Conservation (phyloP, 2,329 filamentous ascomycete genomes). For the Talaromyces islandicus region DNA sequence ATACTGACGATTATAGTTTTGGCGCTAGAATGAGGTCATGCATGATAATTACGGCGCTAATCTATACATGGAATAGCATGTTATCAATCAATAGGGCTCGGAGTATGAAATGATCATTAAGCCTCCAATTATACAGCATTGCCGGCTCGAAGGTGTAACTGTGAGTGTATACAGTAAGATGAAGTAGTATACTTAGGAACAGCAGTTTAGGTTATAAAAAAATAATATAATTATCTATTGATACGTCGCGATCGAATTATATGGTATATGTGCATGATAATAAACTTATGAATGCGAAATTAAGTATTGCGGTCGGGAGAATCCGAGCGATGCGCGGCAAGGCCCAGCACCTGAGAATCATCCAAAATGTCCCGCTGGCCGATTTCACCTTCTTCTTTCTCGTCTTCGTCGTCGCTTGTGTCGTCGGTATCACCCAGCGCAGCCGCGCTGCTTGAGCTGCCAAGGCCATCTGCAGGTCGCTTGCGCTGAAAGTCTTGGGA, state of each 20-base stretch:
- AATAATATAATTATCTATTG: neutral
- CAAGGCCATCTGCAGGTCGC: slow-evolving; percentile 46
- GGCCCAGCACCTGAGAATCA: slow-evolving; percentile 3
- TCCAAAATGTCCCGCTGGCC: neutral
- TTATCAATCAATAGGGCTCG: too few relatives aligned
- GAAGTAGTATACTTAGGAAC: too few relatives aligned
- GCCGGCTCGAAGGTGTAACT: too few relatives aligned
- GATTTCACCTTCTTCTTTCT: slow-evolving; percentile 25
- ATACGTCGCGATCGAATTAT: neutral
- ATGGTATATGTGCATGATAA: slow-evolving; percentile 2
- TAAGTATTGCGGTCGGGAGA: neutral
- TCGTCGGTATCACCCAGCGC: slow-evolving; percentile 34
- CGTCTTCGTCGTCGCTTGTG: slow-evolving; percentile 30
- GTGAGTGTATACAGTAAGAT: too few relatives aligned
- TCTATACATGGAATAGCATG: too few relatives aligned
- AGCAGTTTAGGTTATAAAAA: too few relatives aligned
- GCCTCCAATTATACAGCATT: too few relatives aligned
- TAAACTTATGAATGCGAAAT: neutral
- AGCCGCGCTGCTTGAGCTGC: slow-evolving; percentile 26
- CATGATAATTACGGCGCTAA: neutral
- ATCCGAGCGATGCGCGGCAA: neutral
- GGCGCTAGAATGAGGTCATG: neutral
- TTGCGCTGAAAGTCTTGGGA: slow-evolving; percentile 88
- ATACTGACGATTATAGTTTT: neutral
- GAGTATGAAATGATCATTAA: too few relatives aligned